Evolutionary conservation across 495 filamentous ascomycete species (phyloP), one percentile per base, ranked within the genome.

Genomic region (Penicillium taxi): DNA sequence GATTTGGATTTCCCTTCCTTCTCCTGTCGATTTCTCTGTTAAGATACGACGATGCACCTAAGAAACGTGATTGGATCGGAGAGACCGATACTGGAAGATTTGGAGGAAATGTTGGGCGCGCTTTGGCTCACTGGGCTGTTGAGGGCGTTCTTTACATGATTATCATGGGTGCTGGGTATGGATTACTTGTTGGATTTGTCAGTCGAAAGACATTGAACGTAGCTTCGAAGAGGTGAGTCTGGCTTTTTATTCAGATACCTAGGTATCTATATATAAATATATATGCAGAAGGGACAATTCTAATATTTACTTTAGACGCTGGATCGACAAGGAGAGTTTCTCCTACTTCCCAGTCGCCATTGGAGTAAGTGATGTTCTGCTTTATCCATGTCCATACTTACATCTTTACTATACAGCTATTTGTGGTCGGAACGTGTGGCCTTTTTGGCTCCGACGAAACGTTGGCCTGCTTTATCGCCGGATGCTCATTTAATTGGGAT

Each of bases 1-100:
- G 74, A 0, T 75, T 80, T 32, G 74, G 74, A 0, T 80, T 76
- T 18, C 72, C 74, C 0, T 77, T 80, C 32, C 53, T 80, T 0
- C 57, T 78, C 53, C 67, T 77, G 9, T 73, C 72, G 0, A 62
- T 68, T 19, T 69, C 73, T 18, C 56, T 78, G 11, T 58, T 78
- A 8, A 69, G 72, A 0, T 70, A 78, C 33, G 70, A 68, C 21
- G 63, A 72, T 9, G 53, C 58, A 0, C 59, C 60, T 23, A 30
- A 13, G n/a, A 43, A 35, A 13, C 42, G 55, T 0, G 52, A 62
- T 28, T 46, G 50, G 37, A 55, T 66, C 24, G 58, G 58, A 14
- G 42, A 49, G 8, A 47, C 45, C 2, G 53, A 58, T 33, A 37
- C 49, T 2, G 62, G 62, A 4, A 52, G 59, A 7, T 53, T 62